Base-by-base conservation (phyloP, 2,329 filamentous ascomycete species). In the Neopestalotiopsis sp. region DNA sequence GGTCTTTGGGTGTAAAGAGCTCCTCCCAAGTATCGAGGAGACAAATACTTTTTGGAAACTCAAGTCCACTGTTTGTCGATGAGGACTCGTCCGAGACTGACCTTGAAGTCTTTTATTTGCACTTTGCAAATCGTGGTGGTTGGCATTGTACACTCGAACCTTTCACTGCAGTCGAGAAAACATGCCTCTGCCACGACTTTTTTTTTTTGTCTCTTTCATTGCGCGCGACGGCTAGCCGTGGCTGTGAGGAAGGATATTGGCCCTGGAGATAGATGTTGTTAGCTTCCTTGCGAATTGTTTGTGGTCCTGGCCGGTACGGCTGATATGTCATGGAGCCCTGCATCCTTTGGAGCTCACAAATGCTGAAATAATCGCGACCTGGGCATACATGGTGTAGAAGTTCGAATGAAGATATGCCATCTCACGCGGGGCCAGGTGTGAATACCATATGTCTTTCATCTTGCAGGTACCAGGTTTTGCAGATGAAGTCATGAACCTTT, bases 11-110 rank as follows among this genome's bases (percentile, higher is more conserved):
- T 53, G n/a, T 14, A 17, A 53, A 17, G 45, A 17, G 45, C 45
- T 53, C 45, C 45, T 53, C 45, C n/a, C 45, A 53, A 49, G 45
- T 53, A 53, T 53, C 45, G 45, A 53, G 45, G 45, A 53, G 45
- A 53, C 45, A 53, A 53, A 53, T 53, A 38, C 34, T 38, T 53
- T 53, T 53, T 53, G 45, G 45, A 53, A 53, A 38, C 34, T 38
- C 34, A 38, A 38, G 34, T 38, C 10, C 6, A 38, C 34, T 38
- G 34, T 38, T 38, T 38, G 34, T 38, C 34, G 10, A 38, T 38
- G 34, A 38, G 34, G 34, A 38, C 10, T 38, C 34, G 34, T 38
- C 34, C 34, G 34, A 38, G 34, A 38, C 34, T 38, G 6, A 38
- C 34, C 10, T 38, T 38, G 6, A 38, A 38, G 10, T 38, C 17